Evolutionary conservation across 495 filamentous ascomycete species (phyloP).

Genomic region (Paragyromitra xinjiangensis): DNA sequence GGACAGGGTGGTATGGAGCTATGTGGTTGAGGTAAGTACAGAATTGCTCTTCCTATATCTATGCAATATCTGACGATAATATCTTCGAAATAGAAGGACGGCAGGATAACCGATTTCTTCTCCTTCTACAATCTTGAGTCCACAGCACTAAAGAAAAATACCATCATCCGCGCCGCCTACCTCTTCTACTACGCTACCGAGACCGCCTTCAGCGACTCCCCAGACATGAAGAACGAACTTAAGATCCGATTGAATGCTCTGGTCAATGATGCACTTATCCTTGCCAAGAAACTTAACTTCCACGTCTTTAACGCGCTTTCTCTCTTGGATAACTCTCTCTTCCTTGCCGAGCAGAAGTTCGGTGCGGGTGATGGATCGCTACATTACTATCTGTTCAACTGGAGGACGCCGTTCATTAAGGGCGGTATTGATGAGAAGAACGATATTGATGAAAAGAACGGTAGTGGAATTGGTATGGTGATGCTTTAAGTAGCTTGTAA

Average conservation of each 20-base stretch:
- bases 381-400: slow-evolving; percentile 98
- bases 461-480: slow-evolving; percentile 89
- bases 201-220: slow-evolving; percentile 70
- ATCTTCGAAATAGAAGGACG: slow-evolving; percentile 65
- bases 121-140: slow-evolving; percentile 96
- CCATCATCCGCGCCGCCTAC: slow-evolving; percentile 83
- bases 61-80: slow-evolving; percentile 20
- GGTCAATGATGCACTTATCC: slow-evolving; percentile 83
- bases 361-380: slow-evolving; percentile 91
- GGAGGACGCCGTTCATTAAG: slow-evolving; percentile 78
- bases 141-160: slow-evolving; percentile 83
- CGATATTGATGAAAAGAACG: slow-evolving; percentile 72
- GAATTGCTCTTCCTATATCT: slow-evolving; percentile 11
- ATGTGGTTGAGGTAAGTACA: slow-evolving; percentile 77
- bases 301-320: slow-evolving; percentile 98
- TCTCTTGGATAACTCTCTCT: slow-evolving; percentile 89
- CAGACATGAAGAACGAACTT: slow-evolving; percentile 65
- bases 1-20: slow-evolving; percentile 89
- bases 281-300: slow-evolving; percentile 85
- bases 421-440: slow-evolving; percentile 86
- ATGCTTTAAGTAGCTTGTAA: slow-evolving; percentile 67
- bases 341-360: slow-evolving; percentile 91
- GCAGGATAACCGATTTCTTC: slow-evolving; percentile 94
- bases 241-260: slow-evolving; percentile 77
- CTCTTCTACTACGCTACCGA: slow-evolving; percentile 96